Percentiles rank a stretch among this genome's conserved stretches.
Conservation (phyloP, 768 basidiomycete species). For the Psilocybe sp. region DNA sequence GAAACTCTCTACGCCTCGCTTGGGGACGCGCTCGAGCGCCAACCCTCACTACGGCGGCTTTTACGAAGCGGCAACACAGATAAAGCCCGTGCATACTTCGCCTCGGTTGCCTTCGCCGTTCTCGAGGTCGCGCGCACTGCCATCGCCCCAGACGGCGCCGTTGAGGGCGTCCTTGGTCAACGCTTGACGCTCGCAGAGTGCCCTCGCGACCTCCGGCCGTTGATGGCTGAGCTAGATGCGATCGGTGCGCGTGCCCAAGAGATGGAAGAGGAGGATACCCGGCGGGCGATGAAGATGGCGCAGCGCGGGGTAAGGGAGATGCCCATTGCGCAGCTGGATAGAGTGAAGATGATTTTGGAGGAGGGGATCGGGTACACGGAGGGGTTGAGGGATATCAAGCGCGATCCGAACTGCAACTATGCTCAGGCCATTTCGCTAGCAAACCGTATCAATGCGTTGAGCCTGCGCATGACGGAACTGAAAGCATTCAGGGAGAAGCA, state of each 20-base stretch:
- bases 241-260: slow-evolving; percentile 50
- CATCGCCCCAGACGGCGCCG: slow-evolving; percentile 44
- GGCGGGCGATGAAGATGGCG: slow-evolving; percentile 41
- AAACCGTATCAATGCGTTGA: slow-evolving; percentile 74
- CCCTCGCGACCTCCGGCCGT: slow-evolving; percentile 58
- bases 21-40: slow-evolving; percentile 61
- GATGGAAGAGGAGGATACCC: slow-evolving; percentile 54
- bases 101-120: slow-evolving; percentile 69
- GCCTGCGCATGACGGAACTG: slow-evolving; percentile 67
- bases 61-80: slow-evolving; percentile 44
- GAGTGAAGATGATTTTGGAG: slow-evolving; percentile 55
- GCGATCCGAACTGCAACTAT: slow-evolving; percentile 47
- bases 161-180: slow-evolving; percentile 58
- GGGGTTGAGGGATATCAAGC: slow-evolving; percentile 24
- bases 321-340: slow-evolving; percentile 49
- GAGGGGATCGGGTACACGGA: slow-evolving; percentile 50
- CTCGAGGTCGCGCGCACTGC: slow-evolving; percentile 59
- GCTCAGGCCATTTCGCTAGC: slow-evolving; percentile 70
- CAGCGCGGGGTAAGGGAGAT: slow-evolving; percentile 31
- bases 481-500: slow-evolving; percentile 73
- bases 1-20: slow-evolving; percentile 85
- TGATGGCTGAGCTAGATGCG: slow-evolving; percentile 61
- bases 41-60: slow-evolving; percentile 49
- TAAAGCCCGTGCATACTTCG: slow-evolving; percentile 75
- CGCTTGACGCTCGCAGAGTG: slow-evolving; percentile 58